A percentile compares a stretch with the other conserved stretches of the same genome.
Conservation (phyloP, 306 rosid genomes). For the Urtica urens region DNA sequence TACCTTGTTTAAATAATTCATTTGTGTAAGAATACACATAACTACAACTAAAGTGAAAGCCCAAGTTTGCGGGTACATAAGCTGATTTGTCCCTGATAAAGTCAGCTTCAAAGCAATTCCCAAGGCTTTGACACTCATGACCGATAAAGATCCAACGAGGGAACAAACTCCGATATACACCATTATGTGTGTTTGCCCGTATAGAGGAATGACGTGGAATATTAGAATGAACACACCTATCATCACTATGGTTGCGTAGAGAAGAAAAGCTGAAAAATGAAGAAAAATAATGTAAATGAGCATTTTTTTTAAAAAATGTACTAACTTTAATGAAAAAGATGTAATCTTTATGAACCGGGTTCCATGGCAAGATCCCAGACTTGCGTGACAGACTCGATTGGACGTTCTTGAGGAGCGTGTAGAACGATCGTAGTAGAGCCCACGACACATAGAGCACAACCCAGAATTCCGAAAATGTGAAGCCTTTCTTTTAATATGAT, state of each 20-base stretch:
- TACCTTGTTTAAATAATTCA: constrained; percentile 99
- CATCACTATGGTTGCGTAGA: constrained; percentile 71
- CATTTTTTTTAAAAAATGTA: background rate
- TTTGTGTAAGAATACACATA: constrained; percentile 87
- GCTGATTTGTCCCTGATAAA: constrained; percentile 85
- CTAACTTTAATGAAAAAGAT: background rate
- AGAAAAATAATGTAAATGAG: background rate
- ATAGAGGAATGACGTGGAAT: constrained; percentile 71
- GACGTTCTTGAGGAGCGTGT: constrained; percentile 94
- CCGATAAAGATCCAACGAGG: constrained; percentile 97
- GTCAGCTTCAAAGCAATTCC: constrained; percentile 98
- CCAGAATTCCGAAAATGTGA: constrained; percentile 91
- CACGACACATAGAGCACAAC: constrained; percentile 91
- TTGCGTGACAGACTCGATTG: constrained; percentile 77
- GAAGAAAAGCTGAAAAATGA: constrained; percentile 74
- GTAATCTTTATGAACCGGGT: constrained; percentile 44
- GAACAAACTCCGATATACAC: constrained; percentile 98
- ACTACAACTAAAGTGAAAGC: constrained; percentile 67
- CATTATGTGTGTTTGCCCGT: constrained; percentile 98
- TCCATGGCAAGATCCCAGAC: constrained; percentile 99
- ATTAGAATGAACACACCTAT: constrained; percentile 66
- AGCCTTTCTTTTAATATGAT: constrained; percentile 82
- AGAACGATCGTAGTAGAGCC: constrained; percentile 95
- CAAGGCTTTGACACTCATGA: constrained; percentile 97
- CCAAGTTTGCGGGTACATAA: constrained; percentile 93